These are phyloP conservation scores for Adenanthera pavonina DNA, from an alignment of 306 rosid species.

Conservation along the genomic window DNA sequence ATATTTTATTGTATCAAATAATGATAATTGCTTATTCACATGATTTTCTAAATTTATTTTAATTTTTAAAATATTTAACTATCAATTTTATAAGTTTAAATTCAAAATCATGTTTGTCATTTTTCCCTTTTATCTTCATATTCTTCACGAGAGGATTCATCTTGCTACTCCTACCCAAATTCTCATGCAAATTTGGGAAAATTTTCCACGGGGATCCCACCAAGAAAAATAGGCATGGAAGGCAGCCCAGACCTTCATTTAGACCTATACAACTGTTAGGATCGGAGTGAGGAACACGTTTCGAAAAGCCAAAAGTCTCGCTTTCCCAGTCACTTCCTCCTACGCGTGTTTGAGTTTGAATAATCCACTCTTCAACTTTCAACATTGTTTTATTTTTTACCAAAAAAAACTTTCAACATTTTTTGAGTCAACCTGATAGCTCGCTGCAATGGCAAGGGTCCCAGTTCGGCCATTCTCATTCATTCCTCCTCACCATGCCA, in stretches of 20 bases:
- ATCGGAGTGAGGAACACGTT: not conserved
- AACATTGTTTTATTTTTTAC: not conserved
- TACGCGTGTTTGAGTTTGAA: constrained; percentile 42
- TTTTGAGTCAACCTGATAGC: not conserved
- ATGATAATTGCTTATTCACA: no score
- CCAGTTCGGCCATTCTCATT: not conserved
- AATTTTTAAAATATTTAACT: no score
- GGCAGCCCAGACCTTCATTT: not conserved
- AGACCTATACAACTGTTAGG: not conserved
- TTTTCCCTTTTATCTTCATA: no score
- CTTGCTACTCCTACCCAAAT: no score
- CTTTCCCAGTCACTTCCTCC: not conserved
- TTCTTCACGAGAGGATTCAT: no score
- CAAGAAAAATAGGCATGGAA: not conserved
- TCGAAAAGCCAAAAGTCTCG: not conserved
- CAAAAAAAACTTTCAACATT: no score
- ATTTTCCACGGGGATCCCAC: not conserved
- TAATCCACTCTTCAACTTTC: not conserved
- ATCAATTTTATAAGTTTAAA: no score
- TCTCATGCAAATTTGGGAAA: not conserved
- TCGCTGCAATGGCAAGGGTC: not conserved
- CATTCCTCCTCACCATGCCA: not conserved
- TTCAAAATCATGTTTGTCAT: no score
- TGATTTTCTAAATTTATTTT: no score
- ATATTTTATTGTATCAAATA: no score